Conservation (phyloP, 176 grass and related monocot species). For the Oryza glaberrima region DNA sequence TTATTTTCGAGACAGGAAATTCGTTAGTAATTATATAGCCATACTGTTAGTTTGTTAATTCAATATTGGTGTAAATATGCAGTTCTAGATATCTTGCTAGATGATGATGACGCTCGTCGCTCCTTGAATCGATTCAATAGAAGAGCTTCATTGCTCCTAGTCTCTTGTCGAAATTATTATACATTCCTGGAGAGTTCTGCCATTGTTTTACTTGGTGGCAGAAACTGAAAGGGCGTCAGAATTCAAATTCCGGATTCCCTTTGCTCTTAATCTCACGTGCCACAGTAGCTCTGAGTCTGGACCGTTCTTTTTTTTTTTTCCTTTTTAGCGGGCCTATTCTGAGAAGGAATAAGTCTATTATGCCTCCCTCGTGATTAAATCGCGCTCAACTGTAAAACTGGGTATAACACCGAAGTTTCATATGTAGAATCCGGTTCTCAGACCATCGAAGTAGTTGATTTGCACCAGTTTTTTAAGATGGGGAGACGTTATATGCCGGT, state of each 20-base stretch:
- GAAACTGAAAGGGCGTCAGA: background rate
- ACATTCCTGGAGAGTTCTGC: background rate
- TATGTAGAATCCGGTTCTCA: too few species aligned
- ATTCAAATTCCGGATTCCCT: too few species aligned
- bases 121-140: slow-evolving; percentile 4
- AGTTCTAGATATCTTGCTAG: slow-evolving; percentile 29
- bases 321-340: too few species aligned
- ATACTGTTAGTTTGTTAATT: slow-evolving; percentile 46
- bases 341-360: background rate
- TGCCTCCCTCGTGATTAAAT: too few species aligned
- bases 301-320: too few species aligned
- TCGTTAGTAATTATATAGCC: slow-evolving; percentile 39
- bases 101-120: background rate
- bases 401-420: too few species aligned
- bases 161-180: background rate
- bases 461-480: too few species aligned
- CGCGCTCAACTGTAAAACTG: too few species aligned
- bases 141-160: background rate
- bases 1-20: slow-evolving; percentile 38
- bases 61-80: slow-evolving; percentile 59
- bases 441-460: too few species aligned
- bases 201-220: background rate
- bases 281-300: too few species aligned
- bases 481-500: too few species aligned
- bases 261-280: too few species aligned